Percentiles rank a stretch among this genome's conserved stretches.
Conservation (phyloP, 2,329 filamentous ascomycete species). For the Fusarium sp. region DNA sequence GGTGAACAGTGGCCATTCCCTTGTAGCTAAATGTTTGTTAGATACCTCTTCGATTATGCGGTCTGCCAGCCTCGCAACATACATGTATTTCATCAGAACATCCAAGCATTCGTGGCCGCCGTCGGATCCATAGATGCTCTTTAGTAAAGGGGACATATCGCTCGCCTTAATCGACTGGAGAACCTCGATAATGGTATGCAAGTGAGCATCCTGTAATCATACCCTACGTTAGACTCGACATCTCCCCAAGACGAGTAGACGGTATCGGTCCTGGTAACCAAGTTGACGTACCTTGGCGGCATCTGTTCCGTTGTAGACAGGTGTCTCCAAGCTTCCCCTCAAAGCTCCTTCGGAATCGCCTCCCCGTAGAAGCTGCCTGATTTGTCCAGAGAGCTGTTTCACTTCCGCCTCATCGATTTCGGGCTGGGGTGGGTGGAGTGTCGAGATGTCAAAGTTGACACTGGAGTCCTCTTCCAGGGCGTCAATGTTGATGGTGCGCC, state of each 20-base stretch:
- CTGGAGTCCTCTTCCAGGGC: constrained; percentile 90
- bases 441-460: constrained; percentile 89
- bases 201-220: constrained; percentile 78
- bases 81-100: constrained; percentile 98
- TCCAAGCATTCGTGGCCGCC: constrained; percentile 89
- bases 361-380: constrained; percentile 87
- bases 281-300: constrained; percentile 64
- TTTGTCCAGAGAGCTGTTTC: constrained; percentile 81
- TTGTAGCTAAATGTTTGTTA: constrained; percentile 75
- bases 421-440: constrained; percentile 81
- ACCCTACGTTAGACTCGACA: constrained; percentile 11
- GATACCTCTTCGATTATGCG: not conserved
- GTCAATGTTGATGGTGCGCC: constrained; percentile 95
- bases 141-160: constrained; percentile 92
- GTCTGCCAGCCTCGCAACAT: constrained; percentile 55
- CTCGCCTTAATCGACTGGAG: constrained; percentile 95
- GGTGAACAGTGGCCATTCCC: constrained; percentile 76
- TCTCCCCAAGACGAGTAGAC: not conserved
- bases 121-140: constrained; percentile 81
- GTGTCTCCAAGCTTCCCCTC: constrained; percentile 84
- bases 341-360: constrained; percentile 91
- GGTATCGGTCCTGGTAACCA: not conserved
- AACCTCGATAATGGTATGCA: constrained; percentile 91
- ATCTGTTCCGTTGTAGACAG: constrained; percentile 77
- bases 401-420: constrained; percentile 83